Base-by-base conservation (phyloP, 2,329 filamentous ascomycete genomes). In the Penicillium expansum region DNA sequence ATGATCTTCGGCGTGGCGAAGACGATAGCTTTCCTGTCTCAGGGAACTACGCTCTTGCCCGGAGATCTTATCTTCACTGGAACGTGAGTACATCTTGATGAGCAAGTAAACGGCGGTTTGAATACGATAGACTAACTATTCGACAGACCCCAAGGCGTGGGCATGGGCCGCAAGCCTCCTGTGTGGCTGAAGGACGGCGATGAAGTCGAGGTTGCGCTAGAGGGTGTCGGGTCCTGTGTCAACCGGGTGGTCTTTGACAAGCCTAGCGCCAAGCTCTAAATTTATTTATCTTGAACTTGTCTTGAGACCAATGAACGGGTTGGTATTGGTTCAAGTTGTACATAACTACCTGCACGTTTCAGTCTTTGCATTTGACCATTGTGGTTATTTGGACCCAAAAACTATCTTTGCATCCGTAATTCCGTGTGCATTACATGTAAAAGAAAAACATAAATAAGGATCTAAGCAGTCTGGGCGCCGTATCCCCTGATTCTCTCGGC, bases 401-500 rank as follows among this genome's bases (percentile, higher is more conserved):
- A 22, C 30, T 41, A 38, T 33, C n/a, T 48, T 48, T 33, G 38
- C 11, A 45, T 41, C 54, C 41, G 41, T 48, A 47, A 43, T 47
- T 30, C 50, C 43, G 55, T 48, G 50, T 57, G 55, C 37, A 57
- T 57, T 56, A 63, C 56, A 52, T 58, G 44, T 56, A 52, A 47
- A 50, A 35, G 20, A 43, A 35, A 39, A 20, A 29, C 41, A 20
- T 52, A 44, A 52, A 33, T 32, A 20, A 44, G 20, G 13, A 30
- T 55, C 64, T 74, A 83, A 65, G 79, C 77, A 57, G 79, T 77
- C 82, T 97, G 92, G 27, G 92, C 95, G 60, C 94, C 94, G 74
- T 99, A 99, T 43, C 94, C 94, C 76, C 86, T 89, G 76, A 99
- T 97, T 67, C 88, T 84, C 74, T 97, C 93, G 24, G 94, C 94